Evolutionary conservation across 139 green algal species (phyloP).

Genomic region (Micractinium sp.): DNA sequence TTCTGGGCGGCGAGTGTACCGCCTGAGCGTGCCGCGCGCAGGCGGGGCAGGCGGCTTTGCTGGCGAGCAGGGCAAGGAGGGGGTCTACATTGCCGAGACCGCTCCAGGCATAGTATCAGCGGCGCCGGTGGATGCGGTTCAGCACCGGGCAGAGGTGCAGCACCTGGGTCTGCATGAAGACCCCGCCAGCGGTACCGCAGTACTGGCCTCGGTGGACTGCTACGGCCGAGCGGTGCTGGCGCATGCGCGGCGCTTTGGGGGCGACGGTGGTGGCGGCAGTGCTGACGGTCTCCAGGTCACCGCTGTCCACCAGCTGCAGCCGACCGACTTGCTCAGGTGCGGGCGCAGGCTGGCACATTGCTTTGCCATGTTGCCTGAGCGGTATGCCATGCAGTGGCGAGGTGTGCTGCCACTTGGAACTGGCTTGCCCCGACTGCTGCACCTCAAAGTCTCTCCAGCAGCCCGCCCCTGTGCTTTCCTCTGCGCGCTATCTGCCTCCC

Average conservation of each 20-base stretch:
- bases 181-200: background rate
- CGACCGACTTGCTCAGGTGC: slow-evolving; percentile 26
- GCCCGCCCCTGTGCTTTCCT: too few species aligned
- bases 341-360: background rate
- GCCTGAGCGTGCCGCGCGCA: slow-evolving; percentile 6
- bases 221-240: slow-evolving; percentile 43
- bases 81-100: slow-evolving; percentile 36
- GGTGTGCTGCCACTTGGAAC: background rate
- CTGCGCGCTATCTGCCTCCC: background rate
- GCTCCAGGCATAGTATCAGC: background rate
- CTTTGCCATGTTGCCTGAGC: too few species aligned
- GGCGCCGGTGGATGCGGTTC: background rate
- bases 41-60: background rate
- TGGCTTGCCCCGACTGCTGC: background rate
- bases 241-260: background rate
- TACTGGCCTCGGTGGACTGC: slow-evolving; percentile 34
- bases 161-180: slow-evolving; percentile 17
- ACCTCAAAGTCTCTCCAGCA: background rate
- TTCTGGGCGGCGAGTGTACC: slow-evolving; percentile 13
- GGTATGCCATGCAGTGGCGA: too few species aligned
- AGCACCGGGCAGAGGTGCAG: slow-evolving; percentile 40
- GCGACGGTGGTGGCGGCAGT: background rate
- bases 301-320: slow-evolving; percentile 31
- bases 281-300: background rate
- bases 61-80: slow-evolving; percentile 39